phyloP scores from a whole-genome alignment of 2,329 filamentous ascomycete genomes.

The Gyromitra esculenta region DNA sequence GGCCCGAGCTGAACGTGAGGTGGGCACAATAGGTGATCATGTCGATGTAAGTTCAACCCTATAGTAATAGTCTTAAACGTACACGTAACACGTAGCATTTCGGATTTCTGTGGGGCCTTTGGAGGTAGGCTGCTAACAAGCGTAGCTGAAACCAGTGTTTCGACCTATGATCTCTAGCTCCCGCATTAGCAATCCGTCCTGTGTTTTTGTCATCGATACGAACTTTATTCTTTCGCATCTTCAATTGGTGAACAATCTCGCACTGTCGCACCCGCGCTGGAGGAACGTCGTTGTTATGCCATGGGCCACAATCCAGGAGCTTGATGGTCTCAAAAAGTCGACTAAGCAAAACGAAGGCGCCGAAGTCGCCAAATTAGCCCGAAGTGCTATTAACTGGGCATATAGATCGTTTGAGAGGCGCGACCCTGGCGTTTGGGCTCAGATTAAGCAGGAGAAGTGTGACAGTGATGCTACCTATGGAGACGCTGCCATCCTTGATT shows the following conservation, averaged over 20 bases:
- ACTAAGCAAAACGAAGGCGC: conserved; percentile 13
- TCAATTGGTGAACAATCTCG: conserved; percentile 51
- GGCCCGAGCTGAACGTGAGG: conserved; percentile 44
- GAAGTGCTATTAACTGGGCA: conserved; percentile 52
- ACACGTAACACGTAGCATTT: not conserved
- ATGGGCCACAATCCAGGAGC: conserved; percentile 53
- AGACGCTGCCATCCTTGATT: conserved; percentile 54
- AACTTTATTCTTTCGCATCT: conserved; percentile 54
- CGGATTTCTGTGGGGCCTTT: not conserved
- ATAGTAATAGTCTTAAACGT: not conserved
- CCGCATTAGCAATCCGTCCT: conserved; percentile 48
- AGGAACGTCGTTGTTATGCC: conserved; percentile 53
- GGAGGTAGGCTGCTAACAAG: conserved; percentile 9
- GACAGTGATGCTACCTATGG: conserved; percentile 43
- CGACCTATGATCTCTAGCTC: conserved; percentile 27
- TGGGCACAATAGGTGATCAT: conserved; percentile 10
- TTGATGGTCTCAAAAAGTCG: conserved; percentile 54
- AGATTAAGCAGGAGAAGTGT: conserved; percentile 51
- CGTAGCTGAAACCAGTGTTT: conserved; percentile 27
- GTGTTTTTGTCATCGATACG: conserved; percentile 54
- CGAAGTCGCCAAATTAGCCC: conserved; percentile 43
- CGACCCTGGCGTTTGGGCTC: conserved; percentile 52
- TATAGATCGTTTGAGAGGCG: conserved; percentile 40
- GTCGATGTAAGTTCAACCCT: conserved; percentile 21
- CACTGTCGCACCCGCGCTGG: conserved; percentile 43